Base-by-base conservation (phyloP, 495 filamentous ascomycete genomes). In the Aspergillus conjunctus region DNA sequence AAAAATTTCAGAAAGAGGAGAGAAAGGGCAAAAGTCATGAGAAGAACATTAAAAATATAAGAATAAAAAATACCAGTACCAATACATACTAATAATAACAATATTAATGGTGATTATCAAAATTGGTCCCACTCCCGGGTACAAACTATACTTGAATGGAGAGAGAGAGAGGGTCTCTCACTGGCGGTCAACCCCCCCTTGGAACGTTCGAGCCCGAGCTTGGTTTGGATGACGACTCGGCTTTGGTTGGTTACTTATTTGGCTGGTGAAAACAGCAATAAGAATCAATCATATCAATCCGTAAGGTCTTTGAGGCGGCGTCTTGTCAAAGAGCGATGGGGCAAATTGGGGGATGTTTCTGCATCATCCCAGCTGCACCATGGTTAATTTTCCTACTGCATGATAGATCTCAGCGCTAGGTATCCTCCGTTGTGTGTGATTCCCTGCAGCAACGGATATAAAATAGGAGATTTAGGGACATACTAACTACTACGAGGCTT, bases 161-260 rank as follows among this genome's bases (percentile, higher is more conserved):
- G 59, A 18, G 54, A 39, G 54, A 39, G 5, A 26, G 26, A 26
- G 26, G 26, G 26, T 26, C 26, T 52, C 58, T 54, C 43, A 58
- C 58, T 65, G 59, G 63, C 63, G 63, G 63, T 65, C 63, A 65
- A 61, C 58, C 58, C 60, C 55, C 45, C 30, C 45, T 56, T 33
- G 51, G 58, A 65, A 62, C 56, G 59, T 64, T 68, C 62, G 66
- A 68, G 62, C 57, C 66, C 59, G 56, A 43, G 18, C 43, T 58
- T 51, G 45, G 54, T 61, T 37, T 52, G 34, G 45, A 44, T 34
- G 39, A 59, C 50, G 54, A 66, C 56, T 66, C 53, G 62, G 56
- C n/a, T n/a, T n/a, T n/a, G n/a, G n/a, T n/a, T n/a, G n/a, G n/a
- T n/a, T n/a, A n/a, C n/a, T n/a, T n/a, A n/a, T n/a, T 56, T 41